Conservation (phyloP, 768 basidiomycete genomes). For the Russula sp. region DNA sequence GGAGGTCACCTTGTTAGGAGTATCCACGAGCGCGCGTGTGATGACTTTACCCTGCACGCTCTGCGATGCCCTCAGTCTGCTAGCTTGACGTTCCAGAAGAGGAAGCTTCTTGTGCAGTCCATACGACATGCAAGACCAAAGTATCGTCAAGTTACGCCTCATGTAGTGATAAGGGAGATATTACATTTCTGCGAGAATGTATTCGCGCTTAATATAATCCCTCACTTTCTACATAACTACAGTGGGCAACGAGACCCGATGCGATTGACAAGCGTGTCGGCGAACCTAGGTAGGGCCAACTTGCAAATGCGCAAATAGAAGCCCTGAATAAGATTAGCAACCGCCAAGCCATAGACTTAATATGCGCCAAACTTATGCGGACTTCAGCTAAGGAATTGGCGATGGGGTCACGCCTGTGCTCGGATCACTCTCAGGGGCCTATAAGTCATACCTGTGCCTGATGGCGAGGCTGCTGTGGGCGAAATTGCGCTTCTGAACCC, state of each 20-base stretch:
- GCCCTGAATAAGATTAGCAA: slow-evolving; percentile 9
- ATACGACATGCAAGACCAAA: neutral
- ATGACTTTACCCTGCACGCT: neutral
- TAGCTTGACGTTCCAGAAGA: neutral
- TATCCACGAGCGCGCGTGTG: no score
- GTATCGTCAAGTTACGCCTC: neutral
- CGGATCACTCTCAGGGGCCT: neutral
- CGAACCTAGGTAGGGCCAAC: no score
- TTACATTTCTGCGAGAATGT: neutral
- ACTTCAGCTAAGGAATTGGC: neutral
- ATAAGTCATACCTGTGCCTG: neutral
- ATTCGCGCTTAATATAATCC: neutral
- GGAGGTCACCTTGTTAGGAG: neutral
- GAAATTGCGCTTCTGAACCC: neutral
- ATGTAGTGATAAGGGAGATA: neutral
- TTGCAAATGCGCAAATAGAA: no score
- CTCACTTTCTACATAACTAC: neutral
- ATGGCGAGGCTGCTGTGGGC: slow-evolving; percentile 2
- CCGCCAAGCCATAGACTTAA: neutral
- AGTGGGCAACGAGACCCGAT: neutral
- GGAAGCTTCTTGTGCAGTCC: neutral
- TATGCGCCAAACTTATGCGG: slow-evolving; percentile 1
- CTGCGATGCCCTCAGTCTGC: neutral
- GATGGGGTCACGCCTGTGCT: neutral
- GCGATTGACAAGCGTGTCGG: no score